Base-by-base conservation (phyloP, 768 basidiomycete genomes). In the Collybia mongolica region DNA sequence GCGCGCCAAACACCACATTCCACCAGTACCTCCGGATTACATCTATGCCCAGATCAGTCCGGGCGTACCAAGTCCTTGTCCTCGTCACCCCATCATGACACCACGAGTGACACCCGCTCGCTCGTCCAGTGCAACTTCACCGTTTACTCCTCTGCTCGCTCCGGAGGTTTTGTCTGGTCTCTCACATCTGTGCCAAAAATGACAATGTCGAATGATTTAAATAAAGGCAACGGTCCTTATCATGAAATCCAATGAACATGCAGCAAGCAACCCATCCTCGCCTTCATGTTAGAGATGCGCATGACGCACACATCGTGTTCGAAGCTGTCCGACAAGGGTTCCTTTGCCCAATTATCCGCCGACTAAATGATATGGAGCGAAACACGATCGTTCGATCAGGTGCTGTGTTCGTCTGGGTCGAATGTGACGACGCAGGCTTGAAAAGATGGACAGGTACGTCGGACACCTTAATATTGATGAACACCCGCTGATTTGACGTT, bases 401-500 rank as follows among this genome's bases (percentile, higher is more conserved):
- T 3, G 76, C 83, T 3, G 72, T 86, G 23, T 87, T 86, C 59
- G 82, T 86, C 39, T 87, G 85, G 85, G 77, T 82, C 58, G 84
- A 87, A 64, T 76, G 76, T 54, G 83, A 85, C 43, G 83, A 84
- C 43, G 73, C 73, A 44, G 83, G 84, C 9, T 66, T 86, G 44
- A 84, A 83, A 60, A 70, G 84, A 54, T 86, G 84, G 84, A 87
- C 84, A 43, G 76, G 74, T 75, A 56, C 51, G 60, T 37, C 28
- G 18, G 11, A 6, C 7, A 9, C 14, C 5, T n/a, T 15, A 15
- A 14, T 23, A 14, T 42, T 18, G 17, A 14, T 4, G 7, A 23
- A 20, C 29, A 12, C 26, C 12, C 37, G 26, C n/a, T 29, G 15
- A 8, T 38, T 52, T 39, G 39, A 22, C 49, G 48, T 23, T 36